phyloP scores from a whole-genome alignment of 768 basidiomycete genomes.

The Tricholoma bakamatsutake region DNA sequence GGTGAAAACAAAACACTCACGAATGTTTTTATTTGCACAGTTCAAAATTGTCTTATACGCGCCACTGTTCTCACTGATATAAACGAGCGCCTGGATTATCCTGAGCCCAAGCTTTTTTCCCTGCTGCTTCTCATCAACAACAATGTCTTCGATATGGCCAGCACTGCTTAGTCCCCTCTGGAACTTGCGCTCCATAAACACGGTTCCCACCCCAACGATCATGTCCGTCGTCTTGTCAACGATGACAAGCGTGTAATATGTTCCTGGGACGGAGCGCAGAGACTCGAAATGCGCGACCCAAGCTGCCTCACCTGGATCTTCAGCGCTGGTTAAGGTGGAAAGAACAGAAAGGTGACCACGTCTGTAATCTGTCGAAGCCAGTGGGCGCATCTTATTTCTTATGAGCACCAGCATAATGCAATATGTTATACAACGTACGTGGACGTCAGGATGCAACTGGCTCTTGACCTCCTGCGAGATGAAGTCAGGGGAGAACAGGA shows the following conservation, averaged over 20 bases:
- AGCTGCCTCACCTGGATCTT: slow-evolving; percentile 57
- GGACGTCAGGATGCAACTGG: slow-evolving; percentile 54
- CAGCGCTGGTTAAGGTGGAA: slow-evolving; percentile 65
- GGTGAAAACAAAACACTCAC: slow-evolving; percentile 33
- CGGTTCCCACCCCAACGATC: slow-evolving; percentile 77
- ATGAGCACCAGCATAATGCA: background rate
- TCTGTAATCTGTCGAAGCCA: slow-evolving; percentile 76
- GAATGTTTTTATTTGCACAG: slow-evolving; percentile 85
- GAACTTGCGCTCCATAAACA: slow-evolving; percentile 95
- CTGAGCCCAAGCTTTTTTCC: slow-evolving; percentile 88
- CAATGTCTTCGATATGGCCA: slow-evolving; percentile 98
- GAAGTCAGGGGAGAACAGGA: slow-evolving; percentile 69
- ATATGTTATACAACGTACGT: slow-evolving; percentile 10
- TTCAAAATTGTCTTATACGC: slow-evolving; percentile 98
- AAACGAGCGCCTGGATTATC: slow-evolving; percentile 81
- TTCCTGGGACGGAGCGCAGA: slow-evolving; percentile 45
- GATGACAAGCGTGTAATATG: slow-evolving; percentile 86
- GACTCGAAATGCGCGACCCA: slow-evolving; percentile 69
- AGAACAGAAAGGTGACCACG: slow-evolving; percentile 85
- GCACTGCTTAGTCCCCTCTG: slow-evolving; percentile 77
- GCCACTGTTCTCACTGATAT: slow-evolving; percentile 73
- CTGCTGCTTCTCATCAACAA: slow-evolving; percentile 82
- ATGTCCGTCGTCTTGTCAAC: slow-evolving; percentile 66
- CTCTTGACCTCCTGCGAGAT: slow-evolving; percentile 61
- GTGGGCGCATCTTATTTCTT: slow-evolving; percentile 73